Evolutionary conservation across 2,329 filamentous ascomycete species (phyloP).

Genomic region (Purpureocillium lavendulum): DNA sequence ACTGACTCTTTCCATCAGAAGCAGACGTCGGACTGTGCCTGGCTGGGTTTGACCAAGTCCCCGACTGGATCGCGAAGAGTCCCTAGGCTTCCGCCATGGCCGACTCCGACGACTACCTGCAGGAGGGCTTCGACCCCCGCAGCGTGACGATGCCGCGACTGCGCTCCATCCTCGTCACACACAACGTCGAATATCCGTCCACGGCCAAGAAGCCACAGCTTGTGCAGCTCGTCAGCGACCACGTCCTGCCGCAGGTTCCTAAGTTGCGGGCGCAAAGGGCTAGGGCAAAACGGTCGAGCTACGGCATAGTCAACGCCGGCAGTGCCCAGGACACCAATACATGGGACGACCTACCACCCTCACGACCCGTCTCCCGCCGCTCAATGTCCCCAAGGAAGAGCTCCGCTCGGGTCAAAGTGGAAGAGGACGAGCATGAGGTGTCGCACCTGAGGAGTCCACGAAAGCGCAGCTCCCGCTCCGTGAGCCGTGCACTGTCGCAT

Average conservation of each 20-base stretch:
- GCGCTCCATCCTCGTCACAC: slow-evolving; percentile 82
- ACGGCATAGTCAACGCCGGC: slow-evolving; percentile 66
- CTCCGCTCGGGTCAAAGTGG: slow-evolving; percentile 42
- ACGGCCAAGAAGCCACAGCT: slow-evolving; percentile 89
- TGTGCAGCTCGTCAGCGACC: slow-evolving; percentile 70
- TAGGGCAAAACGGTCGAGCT: slow-evolving; percentile 76
- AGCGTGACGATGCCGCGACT: slow-evolving; percentile 80
- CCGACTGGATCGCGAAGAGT: too few species aligned
- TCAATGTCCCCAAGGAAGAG: slow-evolving; percentile 48
- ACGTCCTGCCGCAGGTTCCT: slow-evolving; percentile 69
- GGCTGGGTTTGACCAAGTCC: too few species aligned
- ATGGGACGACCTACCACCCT: slow-evolving; percentile 50
- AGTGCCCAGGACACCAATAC: slow-evolving; percentile 58
- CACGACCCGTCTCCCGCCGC: slow-evolving; percentile 40
- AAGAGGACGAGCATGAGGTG: slow-evolving; percentile 36
- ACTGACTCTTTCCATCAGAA: neutral
- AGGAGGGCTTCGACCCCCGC: slow-evolving; percentile 76
- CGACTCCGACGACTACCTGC: slow-evolving; percentile 74
- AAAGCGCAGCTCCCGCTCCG: slow-evolving; percentile 45
- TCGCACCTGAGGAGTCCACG: slow-evolving; percentile 36
- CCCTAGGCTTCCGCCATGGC: slow-evolving; percentile 38
- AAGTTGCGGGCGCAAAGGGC: slow-evolving; percentile 69
- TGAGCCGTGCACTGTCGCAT: slow-evolving; percentile 45
- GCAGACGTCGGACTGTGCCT: too few species aligned
- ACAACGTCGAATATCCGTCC: slow-evolving; percentile 77